Conservation (phyloP, 2,329 filamentous ascomycete genomes). For the Talaromyces amestolkiae region DNA sequence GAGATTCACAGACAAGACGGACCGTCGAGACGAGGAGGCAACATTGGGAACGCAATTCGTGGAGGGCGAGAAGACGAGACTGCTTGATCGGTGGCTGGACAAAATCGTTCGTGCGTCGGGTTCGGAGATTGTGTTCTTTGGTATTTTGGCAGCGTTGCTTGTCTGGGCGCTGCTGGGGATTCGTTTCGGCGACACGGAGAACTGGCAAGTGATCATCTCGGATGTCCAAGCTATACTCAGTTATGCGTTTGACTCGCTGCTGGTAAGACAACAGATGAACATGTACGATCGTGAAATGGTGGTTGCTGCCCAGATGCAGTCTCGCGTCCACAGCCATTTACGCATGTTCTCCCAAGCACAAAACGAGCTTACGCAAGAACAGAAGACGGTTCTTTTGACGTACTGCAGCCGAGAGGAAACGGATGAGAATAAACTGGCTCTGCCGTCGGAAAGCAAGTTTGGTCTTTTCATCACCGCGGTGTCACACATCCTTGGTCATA, state of each 20-base stretch:
- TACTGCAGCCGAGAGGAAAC: neutral
- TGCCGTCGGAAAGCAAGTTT: neutral
- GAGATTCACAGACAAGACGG: neutral
- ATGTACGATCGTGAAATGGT: slow-evolving; percentile 21
- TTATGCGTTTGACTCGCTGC: slow-evolving; percentile 33
- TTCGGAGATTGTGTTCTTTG: slow-evolving; percentile 28
- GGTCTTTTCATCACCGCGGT: neutral
- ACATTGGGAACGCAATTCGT: neutral
- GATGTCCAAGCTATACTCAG: slow-evolving; percentile 35
- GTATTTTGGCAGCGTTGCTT: slow-evolving; percentile 33
- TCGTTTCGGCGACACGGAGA: slow-evolving; percentile 23
- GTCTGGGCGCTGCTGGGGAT: slow-evolving; percentile 32
- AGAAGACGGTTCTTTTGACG: neutral
- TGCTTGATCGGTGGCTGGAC: slow-evolving; percentile 27
- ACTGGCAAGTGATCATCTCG: slow-evolving; percentile 32
- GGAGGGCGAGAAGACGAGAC: neutral
- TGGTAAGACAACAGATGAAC: slow-evolving; percentile 34
- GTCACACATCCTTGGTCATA: neutral
- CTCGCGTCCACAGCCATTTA: slow-evolving; percentile 23
- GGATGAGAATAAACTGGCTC: neutral
- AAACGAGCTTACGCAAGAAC: neutral
- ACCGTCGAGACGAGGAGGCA: neutral
- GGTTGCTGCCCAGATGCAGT: slow-evolving; percentile 23
- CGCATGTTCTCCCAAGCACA: slow-evolving; percentile 22
- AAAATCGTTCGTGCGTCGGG: slow-evolving; percentile 28